Base-by-base conservation (phyloP, 1,139 yeast species). In the Candida tunisiensis region DNA sequence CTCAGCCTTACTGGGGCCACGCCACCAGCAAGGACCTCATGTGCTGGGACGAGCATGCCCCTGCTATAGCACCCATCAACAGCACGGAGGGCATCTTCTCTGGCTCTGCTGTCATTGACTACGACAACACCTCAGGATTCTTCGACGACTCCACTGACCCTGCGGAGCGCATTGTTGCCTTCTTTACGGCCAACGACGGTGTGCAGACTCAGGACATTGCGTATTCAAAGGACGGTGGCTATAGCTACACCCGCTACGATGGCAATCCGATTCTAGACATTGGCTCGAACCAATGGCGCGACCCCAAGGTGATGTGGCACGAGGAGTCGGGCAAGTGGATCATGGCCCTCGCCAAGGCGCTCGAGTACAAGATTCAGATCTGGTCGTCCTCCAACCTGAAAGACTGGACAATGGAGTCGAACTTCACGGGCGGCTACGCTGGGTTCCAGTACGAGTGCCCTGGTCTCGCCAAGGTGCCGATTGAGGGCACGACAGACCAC, bases 401-500 rank as follows among this genome's bases (percentile, higher is more conserved):
- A 13, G 25, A 40, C 7, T 55, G 61, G 61, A 34, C 32, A 2
- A 34, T 39, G 17, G 43, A 41, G 17, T 47, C 58, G n/a, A 38
- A 42, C 17, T 53, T 55, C 31, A 35, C 45, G 6, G 38, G 42
- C n/a, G 60, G 60, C 2, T 32, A 40, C 19, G 27, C 41, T 8
- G 61, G 60, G 2, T 50, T 35, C 35, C 60, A 55, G 33, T 56
- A 55, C 33, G 60, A 55, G 36, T 52, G 57, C 32, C 60, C 60
- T 2, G 53, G 53, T 19, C 33, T 55, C 20, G 44, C 45, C 19
- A 38, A 46, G 28, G 34, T 47, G 14, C 42, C 51, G 23, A 32
- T 47, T 14, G 41, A 41, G 11, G 38, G 42, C 25, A 27, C 43
- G 6, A 24, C 15, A 17, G 27, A 36, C 3, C 26, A 31, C 19